Percentiles rank a stretch among this genome's conserved stretches.
These are phyloP conservation scores for Nasturtium officinale DNA, from an alignment of 345 rosid genomes.

Conservation along the genomic window DNA sequence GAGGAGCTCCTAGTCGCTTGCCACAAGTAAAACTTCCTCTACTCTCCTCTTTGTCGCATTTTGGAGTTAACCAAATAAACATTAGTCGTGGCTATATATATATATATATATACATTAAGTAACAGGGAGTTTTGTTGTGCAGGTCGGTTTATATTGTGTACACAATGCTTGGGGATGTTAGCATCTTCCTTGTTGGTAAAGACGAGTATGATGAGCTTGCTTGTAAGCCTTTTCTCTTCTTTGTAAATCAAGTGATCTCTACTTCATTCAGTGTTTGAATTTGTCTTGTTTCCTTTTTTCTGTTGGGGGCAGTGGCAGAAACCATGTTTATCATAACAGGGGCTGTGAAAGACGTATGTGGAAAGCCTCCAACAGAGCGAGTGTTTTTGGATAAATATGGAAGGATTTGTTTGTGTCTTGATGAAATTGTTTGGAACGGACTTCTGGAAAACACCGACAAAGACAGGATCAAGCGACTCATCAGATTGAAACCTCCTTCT, in stretches of 20 bases:
- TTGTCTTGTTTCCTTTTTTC: neutral
- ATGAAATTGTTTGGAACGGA: constrained; percentile 89
- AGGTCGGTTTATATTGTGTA: constrained; percentile 95
- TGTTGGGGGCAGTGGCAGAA: constrained; percentile 72
- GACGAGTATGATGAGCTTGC: constrained; percentile 99
- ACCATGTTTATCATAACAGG: constrained; percentile 83
- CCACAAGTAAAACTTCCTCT: constrained; percentile 61
- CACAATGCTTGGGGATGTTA: constrained; percentile 90
- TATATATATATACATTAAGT: no score
- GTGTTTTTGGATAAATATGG: constrained; percentile 95
- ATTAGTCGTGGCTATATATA: no score
- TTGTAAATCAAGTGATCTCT: constrained; percentile 12
- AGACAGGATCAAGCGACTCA: constrained; percentile 79
- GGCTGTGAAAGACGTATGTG: constrained; percentile 87
- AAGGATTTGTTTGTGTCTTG: constrained; percentile 83
- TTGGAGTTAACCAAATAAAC: neutral
- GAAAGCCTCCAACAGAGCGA: constrained; percentile 94
- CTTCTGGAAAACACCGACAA: constrained; percentile 84
- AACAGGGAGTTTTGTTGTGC: constrained; percentile 18
- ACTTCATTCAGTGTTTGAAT: constrained; percentile 13
- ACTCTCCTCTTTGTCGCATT: neutral
- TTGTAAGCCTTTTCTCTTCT: constrained; percentile 52
- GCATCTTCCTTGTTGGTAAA: constrained; percentile 88
- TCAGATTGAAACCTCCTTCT: constrained; percentile 84
- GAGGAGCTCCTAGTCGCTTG: constrained; percentile 97